These are phyloP conservation scores for Globisporangium abappressorium DNA, from an alignment of 352 stramenopile species.

Conservation along the genomic window DNA sequence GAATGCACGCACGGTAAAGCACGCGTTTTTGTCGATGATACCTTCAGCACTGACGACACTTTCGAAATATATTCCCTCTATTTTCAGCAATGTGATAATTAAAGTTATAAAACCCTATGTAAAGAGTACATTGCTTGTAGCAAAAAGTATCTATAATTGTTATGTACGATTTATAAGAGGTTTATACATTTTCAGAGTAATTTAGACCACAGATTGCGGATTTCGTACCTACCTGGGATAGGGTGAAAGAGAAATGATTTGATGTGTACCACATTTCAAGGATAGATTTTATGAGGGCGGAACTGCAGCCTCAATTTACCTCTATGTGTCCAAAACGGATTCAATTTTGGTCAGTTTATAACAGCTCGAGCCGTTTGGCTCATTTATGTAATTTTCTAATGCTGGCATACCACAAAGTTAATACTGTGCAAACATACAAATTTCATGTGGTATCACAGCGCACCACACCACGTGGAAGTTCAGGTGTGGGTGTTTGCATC, in stretches of 20 bases:
- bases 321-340: no score
- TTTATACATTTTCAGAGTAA: not conserved
- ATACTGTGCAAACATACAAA: not conserved
- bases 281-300: not conserved
- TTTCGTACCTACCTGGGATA: not conserved
- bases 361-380: no score
- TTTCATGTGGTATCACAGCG: not conserved
- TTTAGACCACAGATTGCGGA: not conserved
- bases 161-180: not conserved
- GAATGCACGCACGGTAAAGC: not conserved
- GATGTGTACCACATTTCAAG: not conserved
- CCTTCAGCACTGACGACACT: slow-evolving; percentile 7
- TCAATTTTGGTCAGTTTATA: no score
- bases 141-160: not conserved
- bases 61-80: not conserved
- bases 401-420: no score
- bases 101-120: not conserved
- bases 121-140: not conserved
- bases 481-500: no score
- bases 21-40: not conserved
- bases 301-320: no score
- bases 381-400: no score
- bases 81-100: not conserved
- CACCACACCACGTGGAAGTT: slow-evolving; percentile 1
- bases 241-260: not conserved